Evolutionary conservation across 371 early-diverging fungal species (phyloP), one percentile per base, ranked within the genome.

Genomic region (Syncephalastrum contaminatum): DNA sequence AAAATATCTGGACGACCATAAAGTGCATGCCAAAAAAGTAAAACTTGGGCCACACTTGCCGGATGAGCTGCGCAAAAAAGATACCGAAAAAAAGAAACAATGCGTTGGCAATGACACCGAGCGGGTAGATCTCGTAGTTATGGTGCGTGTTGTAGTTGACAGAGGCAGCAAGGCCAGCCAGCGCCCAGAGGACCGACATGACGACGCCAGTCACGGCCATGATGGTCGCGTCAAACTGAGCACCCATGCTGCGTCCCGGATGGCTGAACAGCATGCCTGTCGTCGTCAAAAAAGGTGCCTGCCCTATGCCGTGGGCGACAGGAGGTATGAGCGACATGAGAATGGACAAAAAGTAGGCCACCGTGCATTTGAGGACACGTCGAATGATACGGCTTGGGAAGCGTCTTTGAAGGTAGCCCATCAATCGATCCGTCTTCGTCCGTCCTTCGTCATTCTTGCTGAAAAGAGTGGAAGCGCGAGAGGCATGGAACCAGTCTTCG

Each of bases 301-400:
- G 64, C 0, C 81, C 85, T 12, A 85, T 36, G 1, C 56, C 60
- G 1, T 45, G 14, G 3, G 64, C 58, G 4, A 80, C 27, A 0
- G 69, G 73, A 3, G 41, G 62, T 41, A 82, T 75, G 13, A 81
- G 55, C 42, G 75, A 68, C 51, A 85, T 56, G 4, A 74, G 51
- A 1, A 74, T 66, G 0, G 77, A 59, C 2, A 80, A 16, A 40
- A 75, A 81, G 19, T 77, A 71, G 16, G 85, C 83, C 4, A 75
- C 48, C 1, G 75, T 66, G 44, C 77, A 77, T 60, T 82, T 82
- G 44, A 82, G 60, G 1, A 81, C 79, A 8, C 85, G 75, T 39
- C 76, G 74, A 25, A 81, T 62, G 19, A 81, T 72, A 56, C 83
- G 64, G 3, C 73, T 65, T 3, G 80, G 72, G 48, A 82, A 75